Conservation (phyloP, 805 yeast genomes). For the Groenewaldozyma salmanticensis region DNA sequence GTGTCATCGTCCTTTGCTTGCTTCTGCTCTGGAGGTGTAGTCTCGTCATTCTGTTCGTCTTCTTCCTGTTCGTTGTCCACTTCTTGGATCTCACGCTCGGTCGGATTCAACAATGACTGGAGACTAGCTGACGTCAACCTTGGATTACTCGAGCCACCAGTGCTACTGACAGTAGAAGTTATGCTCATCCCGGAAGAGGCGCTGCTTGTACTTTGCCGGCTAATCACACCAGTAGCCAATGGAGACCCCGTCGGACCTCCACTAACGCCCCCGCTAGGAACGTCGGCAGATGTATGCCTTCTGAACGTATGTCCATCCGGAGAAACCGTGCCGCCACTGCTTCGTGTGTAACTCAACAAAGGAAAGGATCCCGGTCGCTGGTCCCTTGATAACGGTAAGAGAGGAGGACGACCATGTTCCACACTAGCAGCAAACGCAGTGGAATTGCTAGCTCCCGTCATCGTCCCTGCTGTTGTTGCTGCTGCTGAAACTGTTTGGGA, state of each 20-base stretch:
- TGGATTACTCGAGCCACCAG: slow-evolving; percentile 3
- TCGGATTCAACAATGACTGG: slow-evolving; percentile 16
- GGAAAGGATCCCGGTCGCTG: slow-evolving; percentile 23
- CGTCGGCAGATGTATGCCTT: slow-evolving; percentile 17
- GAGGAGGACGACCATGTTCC: slow-evolving; percentile 8
- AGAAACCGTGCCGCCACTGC: not conserved
- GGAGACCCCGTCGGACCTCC: not conserved
- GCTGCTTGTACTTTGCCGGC: not conserved
- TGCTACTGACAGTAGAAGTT: not conserved
- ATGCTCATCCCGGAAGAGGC: not conserved
- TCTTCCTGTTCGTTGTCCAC: slow-evolving; percentile 4
- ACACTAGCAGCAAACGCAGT: slow-evolving; percentile 1
- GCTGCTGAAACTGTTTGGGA: not conserved
- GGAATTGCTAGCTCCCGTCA: not conserved
- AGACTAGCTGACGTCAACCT: slow-evolving; percentile 5
- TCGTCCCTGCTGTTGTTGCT: not conserved
- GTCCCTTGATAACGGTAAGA: no score
- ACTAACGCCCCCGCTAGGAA: not conserved
- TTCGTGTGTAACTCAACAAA: slow-evolving; percentile 4
- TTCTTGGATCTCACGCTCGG: slow-evolving; percentile 4
- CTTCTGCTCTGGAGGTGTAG: no score
- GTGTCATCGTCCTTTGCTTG: no score
- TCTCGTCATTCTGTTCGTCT: not conserved
- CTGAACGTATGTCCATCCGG: slow-evolving; percentile 7
- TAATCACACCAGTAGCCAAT: not conserved